A percentile compares a stretch with the other conserved stretches of the same genome.
These are phyloP conservation scores for Plectosphaerella cucumerina DNA, from an alignment of 2,329 filamentous ascomycete species.

Conservation along the genomic window DNA sequence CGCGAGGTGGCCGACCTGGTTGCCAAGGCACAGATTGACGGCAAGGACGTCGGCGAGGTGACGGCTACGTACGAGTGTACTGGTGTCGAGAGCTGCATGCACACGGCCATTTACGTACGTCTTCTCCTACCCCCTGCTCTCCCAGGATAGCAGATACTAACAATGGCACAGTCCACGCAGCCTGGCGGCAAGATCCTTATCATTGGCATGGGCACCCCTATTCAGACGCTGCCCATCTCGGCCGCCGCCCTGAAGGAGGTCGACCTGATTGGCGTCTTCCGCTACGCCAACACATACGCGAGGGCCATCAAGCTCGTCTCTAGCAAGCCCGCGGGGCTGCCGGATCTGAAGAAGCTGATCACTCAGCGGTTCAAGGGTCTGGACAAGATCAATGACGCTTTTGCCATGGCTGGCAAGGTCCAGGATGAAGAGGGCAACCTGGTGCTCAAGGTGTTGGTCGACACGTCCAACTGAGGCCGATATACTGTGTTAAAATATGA, in stretches of 20 bases:
- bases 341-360: slow-evolving; percentile 62
- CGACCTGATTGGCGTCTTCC: slow-evolving; percentile 67
- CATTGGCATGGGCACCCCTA: slow-evolving; percentile 69
- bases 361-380: slow-evolving; percentile 68
- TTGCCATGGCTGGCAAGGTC: slow-evolving; percentile 67
- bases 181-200: slow-evolving; percentile 67
- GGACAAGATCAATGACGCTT: slow-evolving; percentile 59
- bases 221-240: slow-evolving; percentile 66
- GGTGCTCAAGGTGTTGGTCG: slow-evolving; percentile 70
- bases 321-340: slow-evolving; percentile 46
- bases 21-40: slow-evolving; percentile 28
- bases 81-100: slow-evolving; percentile 71
- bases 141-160: neutral
- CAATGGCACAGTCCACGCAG: slow-evolving; percentile 42
- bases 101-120: slow-evolving; percentile 66
- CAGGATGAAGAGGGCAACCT: slow-evolving; percentile 66
- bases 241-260: slow-evolving; percentile 66
- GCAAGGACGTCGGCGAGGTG: slow-evolving; percentile 55
- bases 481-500: too few relatives aligned
- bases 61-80: slow-evolving; percentile 74
- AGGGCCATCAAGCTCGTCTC: slow-evolving; percentile 47
- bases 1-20: slow-evolving; percentile 43
- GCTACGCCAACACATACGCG: slow-evolving; percentile 72
- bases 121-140: neutral
- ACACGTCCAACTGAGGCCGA: slow-evolving; percentile 26